phyloP scores from a whole-genome alignment of 2,329 filamentous ascomycete genomes.

The Fusarium sp. region DNA sequence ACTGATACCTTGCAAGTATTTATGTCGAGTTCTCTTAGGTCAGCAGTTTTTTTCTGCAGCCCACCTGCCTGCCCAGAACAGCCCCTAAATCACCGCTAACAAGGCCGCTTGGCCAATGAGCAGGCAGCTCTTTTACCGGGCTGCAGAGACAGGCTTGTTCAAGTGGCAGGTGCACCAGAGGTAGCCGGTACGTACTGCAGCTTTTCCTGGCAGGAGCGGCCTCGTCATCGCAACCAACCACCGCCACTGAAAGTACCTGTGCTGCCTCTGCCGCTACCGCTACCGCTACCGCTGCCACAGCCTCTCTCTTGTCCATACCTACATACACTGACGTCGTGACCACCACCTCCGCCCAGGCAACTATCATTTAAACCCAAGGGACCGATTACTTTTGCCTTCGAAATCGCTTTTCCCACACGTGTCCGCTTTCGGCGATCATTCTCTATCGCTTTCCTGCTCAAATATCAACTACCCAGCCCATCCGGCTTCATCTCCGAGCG shows the following conservation, averaged over 20 bases:
- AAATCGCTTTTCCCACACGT: slow-evolving; percentile 11
- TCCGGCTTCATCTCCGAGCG: slow-evolving; percentile 25
- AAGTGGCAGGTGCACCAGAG: slow-evolving; percentile 1
- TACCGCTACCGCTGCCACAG: slow-evolving; percentile 15
- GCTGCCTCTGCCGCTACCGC: slow-evolving; percentile 5
- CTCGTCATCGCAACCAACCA: slow-evolving; percentile 42
- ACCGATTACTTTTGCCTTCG: slow-evolving; percentile 5
- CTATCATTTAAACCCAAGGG: slow-evolving; percentile 16
- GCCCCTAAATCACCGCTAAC: background rate
- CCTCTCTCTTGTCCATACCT: slow-evolving; percentile 24
- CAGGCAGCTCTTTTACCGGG: background rate
- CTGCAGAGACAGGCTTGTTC: background rate
- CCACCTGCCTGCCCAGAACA: slow-evolving; percentile 1
- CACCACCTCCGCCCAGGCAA: slow-evolving; percentile 34
- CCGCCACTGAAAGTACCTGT: slow-evolving; percentile 34
- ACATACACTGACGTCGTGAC: slow-evolving; percentile 35
- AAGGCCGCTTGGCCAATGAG: slow-evolving; percentile 19
- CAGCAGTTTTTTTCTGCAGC: background rate
- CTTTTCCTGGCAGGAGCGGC: slow-evolving; percentile 32
- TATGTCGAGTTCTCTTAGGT: background rate
- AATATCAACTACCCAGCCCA: slow-evolving; percentile 5
- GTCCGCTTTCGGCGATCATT: slow-evolving; percentile 9
- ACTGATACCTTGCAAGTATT: background rate
- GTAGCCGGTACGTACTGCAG: slow-evolving; percentile 17
- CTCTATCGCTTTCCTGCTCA: slow-evolving; percentile 5